Evolutionary conservation across 1,284 basidiomycete species (phyloP).

Genomic region (Papiliotrema flavescens): DNA sequence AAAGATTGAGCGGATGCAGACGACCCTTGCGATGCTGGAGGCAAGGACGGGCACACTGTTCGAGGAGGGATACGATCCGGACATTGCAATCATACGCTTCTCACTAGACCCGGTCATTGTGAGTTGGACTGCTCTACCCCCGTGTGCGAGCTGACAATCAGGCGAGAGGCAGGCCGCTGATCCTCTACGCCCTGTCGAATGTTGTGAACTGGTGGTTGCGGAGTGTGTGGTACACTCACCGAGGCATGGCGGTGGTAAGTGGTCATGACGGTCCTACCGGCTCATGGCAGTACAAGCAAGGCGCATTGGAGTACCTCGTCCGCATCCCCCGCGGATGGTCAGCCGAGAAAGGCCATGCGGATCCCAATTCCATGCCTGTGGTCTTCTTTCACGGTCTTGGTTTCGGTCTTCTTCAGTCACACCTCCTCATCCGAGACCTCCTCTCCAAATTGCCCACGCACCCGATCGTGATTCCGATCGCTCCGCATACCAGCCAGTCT

Average conservation of each 20-base stretch:
- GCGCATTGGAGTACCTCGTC: slow-evolving; percentile 62
- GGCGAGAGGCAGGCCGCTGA: slow-evolving; percentile 60
- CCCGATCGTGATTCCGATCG: slow-evolving; percentile 72
- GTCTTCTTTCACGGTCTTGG: slow-evolving; percentile 85
- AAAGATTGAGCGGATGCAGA: slow-evolving; percentile 57
- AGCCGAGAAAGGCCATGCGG: slow-evolving; percentile 39
- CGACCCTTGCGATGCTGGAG: slow-evolving; percentile 63
- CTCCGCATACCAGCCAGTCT: slow-evolving; percentile 79
- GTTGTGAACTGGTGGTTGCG: slow-evolving; percentile 51
- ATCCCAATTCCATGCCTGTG: slow-evolving; percentile 59
- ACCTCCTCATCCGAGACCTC: slow-evolving; percentile 47
- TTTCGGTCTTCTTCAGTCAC: slow-evolving; percentile 60
- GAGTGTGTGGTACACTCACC: slow-evolving; percentile 29
- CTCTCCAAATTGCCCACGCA: slow-evolving; percentile 57
- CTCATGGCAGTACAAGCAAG: slow-evolving; percentile 29
- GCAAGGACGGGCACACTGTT: slow-evolving; percentile 67
- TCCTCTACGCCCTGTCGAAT: slow-evolving; percentile 63
- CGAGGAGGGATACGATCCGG: slow-evolving; percentile 60
- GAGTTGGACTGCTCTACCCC: slow-evolving; percentile 29
- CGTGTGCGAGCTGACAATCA: slow-evolving; percentile 1
- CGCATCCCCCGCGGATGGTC: slow-evolving; percentile 67
- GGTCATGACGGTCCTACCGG: background rate
- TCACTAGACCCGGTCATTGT: slow-evolving; percentile 75
- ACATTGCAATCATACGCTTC: slow-evolving; percentile 61
- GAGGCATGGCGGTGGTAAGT: slow-evolving; percentile 28